A percentile compares a stretch with the other conserved stretches of the same genome.
Conservation (phyloP, 768 basidiomycete genomes). For the Tulasnella sp. region DNA sequence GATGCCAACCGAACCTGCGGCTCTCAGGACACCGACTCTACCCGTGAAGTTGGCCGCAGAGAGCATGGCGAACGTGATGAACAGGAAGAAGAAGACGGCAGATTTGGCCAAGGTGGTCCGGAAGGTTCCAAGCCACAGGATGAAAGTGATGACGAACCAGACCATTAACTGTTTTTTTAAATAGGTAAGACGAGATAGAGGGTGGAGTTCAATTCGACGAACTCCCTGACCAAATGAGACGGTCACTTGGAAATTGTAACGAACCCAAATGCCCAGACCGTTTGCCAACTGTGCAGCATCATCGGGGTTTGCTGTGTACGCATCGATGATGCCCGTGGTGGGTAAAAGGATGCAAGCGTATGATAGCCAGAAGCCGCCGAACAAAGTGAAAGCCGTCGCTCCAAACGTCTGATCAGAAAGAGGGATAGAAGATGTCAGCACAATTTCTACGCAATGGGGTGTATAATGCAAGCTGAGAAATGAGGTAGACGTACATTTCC, state of each 20-base stretch:
- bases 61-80: constrained; percentile 41
- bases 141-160: constrained; percentile 56
- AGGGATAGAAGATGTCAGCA: too few species aligned
- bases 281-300: constrained; percentile 22
- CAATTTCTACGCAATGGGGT: neutral
- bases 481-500: constrained; percentile 8
- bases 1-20: constrained; percentile 22
- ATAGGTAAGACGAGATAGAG: too few species aligned
- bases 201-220: neutral
- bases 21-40: constrained; percentile 20
- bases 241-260: neutral
- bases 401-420: neutral
- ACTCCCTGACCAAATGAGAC: too few species aligned
- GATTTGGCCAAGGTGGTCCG: constrained; percentile 41
- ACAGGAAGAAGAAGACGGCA: constrained; percentile 43
- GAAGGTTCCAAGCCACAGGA: constrained; percentile 33
- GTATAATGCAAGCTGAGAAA: too few species aligned
- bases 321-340: constrained; percentile 29
- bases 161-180: constrained; percentile 37
- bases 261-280: constrained; percentile 52
- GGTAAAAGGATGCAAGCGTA: constrained; percentile 6
- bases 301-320: constrained; percentile 31
- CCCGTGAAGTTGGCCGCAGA: constrained; percentile 31
- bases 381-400: constrained; percentile 5
- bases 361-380: constrained; percentile 13